These are phyloP conservation scores for Dichotomocladium elegans DNA, from an alignment of 371 early-diverging fungal genomes.

Conservation along the genomic window DNA sequence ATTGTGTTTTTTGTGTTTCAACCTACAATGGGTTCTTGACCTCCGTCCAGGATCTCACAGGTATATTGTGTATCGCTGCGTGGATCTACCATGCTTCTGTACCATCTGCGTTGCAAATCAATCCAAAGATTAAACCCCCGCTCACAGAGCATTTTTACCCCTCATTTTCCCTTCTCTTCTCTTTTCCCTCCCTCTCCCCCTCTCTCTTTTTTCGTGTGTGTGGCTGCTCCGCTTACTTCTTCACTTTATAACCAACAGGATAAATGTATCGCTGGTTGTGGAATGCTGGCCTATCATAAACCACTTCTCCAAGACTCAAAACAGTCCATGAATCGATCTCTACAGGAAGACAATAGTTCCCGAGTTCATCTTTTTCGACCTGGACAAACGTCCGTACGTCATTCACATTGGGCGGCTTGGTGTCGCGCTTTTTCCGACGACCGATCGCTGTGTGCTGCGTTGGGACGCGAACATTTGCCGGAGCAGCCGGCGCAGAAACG, in stretches of 20 bases:
- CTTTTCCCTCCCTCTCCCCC: not conserved
- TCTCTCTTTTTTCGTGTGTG: not conserved
- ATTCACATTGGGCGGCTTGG: conserved; percentile 18
- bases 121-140: not conserved
- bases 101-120: conserved; percentile 39
- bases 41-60: conserved; percentile 81
- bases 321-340: conserved; percentile 77
- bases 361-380: conserved; percentile 65
- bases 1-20: too few species aligned
- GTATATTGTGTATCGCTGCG: conserved; percentile 67
- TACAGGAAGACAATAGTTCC: conserved; percentile 72
- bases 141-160: not conserved
- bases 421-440: conserved; percentile 13
- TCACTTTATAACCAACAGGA: conserved; percentile 80
- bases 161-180: not conserved
- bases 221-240: conserved; percentile 34
- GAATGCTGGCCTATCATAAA: conserved; percentile 70
- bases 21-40: conserved; percentile 63
- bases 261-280: conserved; percentile 90
- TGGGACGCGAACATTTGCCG: conserved; percentile 6
- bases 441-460: conserved; percentile 14
- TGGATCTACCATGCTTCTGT: conserved; percentile 77
- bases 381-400: conserved; percentile 44
- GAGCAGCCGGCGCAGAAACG: not conserved
- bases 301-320: conserved; percentile 66